These are phyloP conservation scores for Fusarium xylarioides DNA, from an alignment of 2,329 filamentous ascomycete species.

Conservation along the genomic window DNA sequence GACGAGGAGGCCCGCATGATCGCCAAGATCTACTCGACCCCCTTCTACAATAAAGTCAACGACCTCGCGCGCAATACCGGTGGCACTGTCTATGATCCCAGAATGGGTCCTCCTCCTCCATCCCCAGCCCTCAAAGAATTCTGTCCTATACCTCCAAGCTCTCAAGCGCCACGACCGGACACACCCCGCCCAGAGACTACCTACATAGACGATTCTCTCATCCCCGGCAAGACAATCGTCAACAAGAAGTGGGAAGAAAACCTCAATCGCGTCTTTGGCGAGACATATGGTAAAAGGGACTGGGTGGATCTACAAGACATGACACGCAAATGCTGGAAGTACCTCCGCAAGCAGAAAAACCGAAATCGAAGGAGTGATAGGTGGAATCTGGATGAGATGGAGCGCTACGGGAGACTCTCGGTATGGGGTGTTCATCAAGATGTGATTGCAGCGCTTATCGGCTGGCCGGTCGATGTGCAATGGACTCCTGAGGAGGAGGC, in stretches of 20 bases:
- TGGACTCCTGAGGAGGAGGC: rapidly evolving
- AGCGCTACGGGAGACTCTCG: neutral
- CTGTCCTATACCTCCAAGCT: neutral
- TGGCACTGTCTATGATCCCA: neutral
- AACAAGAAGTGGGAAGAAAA: neutral
- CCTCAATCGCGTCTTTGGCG: neutral
- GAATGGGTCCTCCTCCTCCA: neutral
- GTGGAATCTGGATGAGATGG: neutral
- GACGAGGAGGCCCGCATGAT: neutral
- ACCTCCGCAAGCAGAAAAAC: neutral
- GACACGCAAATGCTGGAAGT: neutral
- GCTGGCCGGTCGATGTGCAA: rapidly evolving
- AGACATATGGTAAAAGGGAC: neutral
- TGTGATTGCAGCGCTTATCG: neutral
- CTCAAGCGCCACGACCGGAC: neutral
- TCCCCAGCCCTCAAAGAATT: neutral
- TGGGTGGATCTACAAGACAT: neutral
- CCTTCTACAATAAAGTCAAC: neutral
- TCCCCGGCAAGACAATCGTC: neutral
- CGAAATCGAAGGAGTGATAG: rapidly evolving
- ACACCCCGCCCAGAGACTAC: neutral
- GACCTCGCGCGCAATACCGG: neutral
- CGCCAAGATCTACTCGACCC: neutral
- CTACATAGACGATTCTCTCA: neutral
- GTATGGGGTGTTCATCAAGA: neutral